Base-by-base conservation (phyloP, 768 basidiomycete genomes). In the Pleurotus giganteus region DNA sequence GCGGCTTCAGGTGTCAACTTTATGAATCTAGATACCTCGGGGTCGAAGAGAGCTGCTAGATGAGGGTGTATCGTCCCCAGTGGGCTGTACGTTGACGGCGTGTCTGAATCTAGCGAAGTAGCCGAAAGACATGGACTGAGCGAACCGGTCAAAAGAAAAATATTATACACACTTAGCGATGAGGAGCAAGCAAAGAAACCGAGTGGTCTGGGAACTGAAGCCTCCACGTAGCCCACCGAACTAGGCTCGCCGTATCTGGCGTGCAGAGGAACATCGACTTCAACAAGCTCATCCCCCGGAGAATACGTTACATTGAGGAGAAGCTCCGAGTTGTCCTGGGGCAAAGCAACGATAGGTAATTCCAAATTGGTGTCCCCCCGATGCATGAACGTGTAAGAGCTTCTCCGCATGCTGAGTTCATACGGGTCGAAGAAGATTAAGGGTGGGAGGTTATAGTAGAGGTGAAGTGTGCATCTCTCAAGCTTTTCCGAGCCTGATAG, bases 371-470 rank as follows among this genome's bases (percentile, higher is more conserved):
- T 66, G 4, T 66, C 66, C 23, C 77, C 78, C 66, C 70, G 71
- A 45, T 77, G 70, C 23, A 60, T 60, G 60, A 76, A 78, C 0
- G 67, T 66, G 57, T 78, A 82, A 4, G 66, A 66, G 0, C 61
- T 54, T 21, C 64, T 61, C 27, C 74, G 59, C 51, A 76, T 70
- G 4, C 63, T 64, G 12, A 82, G 73, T 54, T 80, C 80, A 61
- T 79, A 77, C 0, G 74, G 73, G 59, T 82, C 78, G 32, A 79
- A 69, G 60, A 80, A 80, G 13, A 79, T 55, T 8, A 74, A 62
- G 0, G 74, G 70, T 4, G 78, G 78, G 3, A 80, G 67, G 2
- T 60, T 52, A 58, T 71, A 75, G 56, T 71, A 65, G 1, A 80
- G 66, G 52, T 79, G 65, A 0, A 74, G 58, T 12, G 72, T 63